Evolutionary conservation across 208 protist genomes (phyloP), one percentile per base, ranked within the genome.

Genomic region (Angomonas ambiguus): DNA sequence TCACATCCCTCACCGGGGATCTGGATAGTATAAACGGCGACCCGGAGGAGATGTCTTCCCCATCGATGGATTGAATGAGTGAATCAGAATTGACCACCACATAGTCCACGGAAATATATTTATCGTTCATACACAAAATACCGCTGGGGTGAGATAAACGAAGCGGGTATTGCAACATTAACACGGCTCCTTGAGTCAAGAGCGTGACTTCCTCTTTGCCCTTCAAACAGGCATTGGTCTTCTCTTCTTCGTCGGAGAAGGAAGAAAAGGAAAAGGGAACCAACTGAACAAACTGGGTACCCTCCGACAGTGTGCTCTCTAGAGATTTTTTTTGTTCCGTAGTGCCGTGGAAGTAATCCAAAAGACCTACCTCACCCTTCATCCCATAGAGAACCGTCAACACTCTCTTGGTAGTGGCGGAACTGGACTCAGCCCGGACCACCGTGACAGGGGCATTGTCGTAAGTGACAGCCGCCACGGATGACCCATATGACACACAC

Each of bases 41-140:
- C 38, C 57, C 27, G 48, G 51, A 62, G 49, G 71, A 79, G 18
- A 68, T 38, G 2, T 25, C 49, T 1, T 67, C 72, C 51, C 62
- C 72, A 30, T 75, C 79, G 28, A 87, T 51, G 0, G 69, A 69
- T 20, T 56, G 31, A 22, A 91, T 72, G 73, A 79, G 82, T 25
- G 57, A 48, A 13, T 24, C 55, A 22, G 81, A 63, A 31, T 76
- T 73, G 28, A 80, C 41, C 20, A 87, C 65, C 25, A 56, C 38
- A 67, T 91, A 91, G 69, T 91, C 81, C 16, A 91, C 62, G 24
- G 79, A 74, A 48, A 87, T 61, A 70, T 91, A 91, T 41, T 63
- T 55, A 2, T 30, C 48, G 10, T 68, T 68, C 4, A 72, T 62
- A 61, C 85, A 91, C 24, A 91, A 48, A 33, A 91, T 70, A 49